phyloP scores from a whole-genome alignment of 345 rosid genomes.

The Hibiscus tridactylites region DNA sequence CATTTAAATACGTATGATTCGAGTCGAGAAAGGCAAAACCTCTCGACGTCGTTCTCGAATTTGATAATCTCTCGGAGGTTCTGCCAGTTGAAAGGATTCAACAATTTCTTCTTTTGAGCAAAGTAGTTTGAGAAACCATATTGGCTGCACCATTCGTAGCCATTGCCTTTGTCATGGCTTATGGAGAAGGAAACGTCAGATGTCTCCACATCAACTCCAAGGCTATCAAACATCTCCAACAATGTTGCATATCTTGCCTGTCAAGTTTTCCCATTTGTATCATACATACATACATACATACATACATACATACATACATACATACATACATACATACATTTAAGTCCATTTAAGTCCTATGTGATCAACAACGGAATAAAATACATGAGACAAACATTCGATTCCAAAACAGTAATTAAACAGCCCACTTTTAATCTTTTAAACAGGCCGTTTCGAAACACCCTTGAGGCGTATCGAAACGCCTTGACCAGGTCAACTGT shows the following conservation, averaged over 20 bases:
- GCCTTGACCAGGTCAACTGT: too few species aligned
- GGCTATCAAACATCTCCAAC: constrained; percentile 75
- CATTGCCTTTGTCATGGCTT: constrained; percentile 63
- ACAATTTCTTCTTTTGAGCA: constrained; percentile 52
- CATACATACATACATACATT: too few species aligned
- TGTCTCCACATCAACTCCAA: constrained; percentile 68
- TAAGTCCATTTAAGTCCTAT: too few species aligned
- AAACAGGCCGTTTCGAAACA: too few species aligned
- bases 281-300: not conserved
- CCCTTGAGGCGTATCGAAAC: too few species aligned
- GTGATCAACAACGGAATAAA: too few species aligned
- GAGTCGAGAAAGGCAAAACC: constrained; percentile 17
- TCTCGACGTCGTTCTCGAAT: constrained; percentile 53
- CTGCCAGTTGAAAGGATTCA: constrained; percentile 67
- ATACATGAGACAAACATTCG: too few species aligned
- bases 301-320: too few species aligned
- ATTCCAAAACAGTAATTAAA: too few species aligned
- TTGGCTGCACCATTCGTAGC: constrained; percentile 85
- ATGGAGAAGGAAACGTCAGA: constrained; percentile 82
- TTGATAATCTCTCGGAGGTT: constrained; percentile 60
- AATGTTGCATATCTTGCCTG: constrained; percentile 84
- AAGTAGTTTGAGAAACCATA: constrained; percentile 55
- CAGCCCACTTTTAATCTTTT: too few species aligned
- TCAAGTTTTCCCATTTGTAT: not conserved
- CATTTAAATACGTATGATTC: not conserved